Base-by-base conservation (phyloP, 495 filamentous ascomycete species). In the Tuber borchii region DNA sequence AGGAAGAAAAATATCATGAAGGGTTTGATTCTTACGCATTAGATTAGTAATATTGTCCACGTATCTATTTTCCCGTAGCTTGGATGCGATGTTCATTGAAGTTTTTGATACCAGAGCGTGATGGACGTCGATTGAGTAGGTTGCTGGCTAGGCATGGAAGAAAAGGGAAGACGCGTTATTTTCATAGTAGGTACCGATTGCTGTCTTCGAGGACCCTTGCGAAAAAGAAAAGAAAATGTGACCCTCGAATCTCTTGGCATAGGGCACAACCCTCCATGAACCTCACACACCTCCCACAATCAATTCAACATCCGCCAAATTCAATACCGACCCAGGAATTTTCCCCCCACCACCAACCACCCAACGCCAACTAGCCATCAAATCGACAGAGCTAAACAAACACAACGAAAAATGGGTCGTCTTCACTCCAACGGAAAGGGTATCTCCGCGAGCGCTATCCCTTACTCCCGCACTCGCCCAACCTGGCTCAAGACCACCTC, bases 401-500 rank as follows among this genome's bases (percentile, higher is more conserved):
- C 70, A 78, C 82, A 85, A 82, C 87, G 82, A 82, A 83, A 84
- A 84, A 97, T 97, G 95, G 95, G 94, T 91, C 91, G 95, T 87
- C 91, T 99, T 89, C 96, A 99, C 92, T 92, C 89, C 89, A 97
- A 97, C 83, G 95, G 96, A 87, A 99, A 99, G 91, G 96, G 96
- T 86, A 98, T 98, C 85, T 91, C 93, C 73, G 87, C 92, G 87
- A 96, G 93, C 75, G 93, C 96, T 82, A 88, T 97, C 87, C 96
- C 96, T 77, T 98, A 98, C 91, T 96, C 93, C 73, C 95, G 96
- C 87, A 91, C 90, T 76, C 85, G 93, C 74, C 94, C 95, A 39
- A 87, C 92, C 73, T 99, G 95, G 95, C 75, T 83, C 76, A 83
- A 83, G 78, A 77, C 73, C 44, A 76, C 76, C 42, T 86, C 87